Conservation (phyloP, 257 asterid species). For the Scutellaria minor region DNA sequence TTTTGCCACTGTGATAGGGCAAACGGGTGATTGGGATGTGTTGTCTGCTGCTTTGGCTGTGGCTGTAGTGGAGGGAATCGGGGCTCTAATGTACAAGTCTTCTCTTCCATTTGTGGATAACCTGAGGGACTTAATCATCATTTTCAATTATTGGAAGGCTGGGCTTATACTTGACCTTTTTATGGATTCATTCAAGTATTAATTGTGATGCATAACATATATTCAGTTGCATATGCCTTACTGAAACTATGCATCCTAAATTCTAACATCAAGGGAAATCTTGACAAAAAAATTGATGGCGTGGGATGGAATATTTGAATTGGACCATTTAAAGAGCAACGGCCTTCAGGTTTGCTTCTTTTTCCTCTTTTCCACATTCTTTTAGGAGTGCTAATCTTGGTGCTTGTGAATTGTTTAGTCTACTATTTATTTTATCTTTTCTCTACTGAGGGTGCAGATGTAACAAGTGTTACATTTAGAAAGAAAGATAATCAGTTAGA, state of each 20-base stretch:
- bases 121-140: conserved; percentile 52
- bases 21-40: conserved; percentile 98
- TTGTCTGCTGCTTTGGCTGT: conserved; percentile 89
- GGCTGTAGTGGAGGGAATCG: conserved; percentile 91
- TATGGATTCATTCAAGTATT: conserved; percentile 88
- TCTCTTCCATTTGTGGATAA: conserved; percentile 58
- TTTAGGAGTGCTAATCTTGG: neutral
- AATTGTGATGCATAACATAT: neutral
- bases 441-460: neutral
- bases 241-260: conserved; percentile 4
- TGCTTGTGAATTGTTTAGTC: conserved; percentile 2
- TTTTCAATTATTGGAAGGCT: conserved; percentile 90
- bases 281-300: conserved; percentile 41
- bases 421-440: neutral
- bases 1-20: conserved; percentile 92
- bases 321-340: conserved; percentile 46
- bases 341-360: conserved; percentile 50
- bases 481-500: conserved; percentile 14
- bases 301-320: conserved; percentile 43
- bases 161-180: conserved; percentile 90
- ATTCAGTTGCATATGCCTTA: conserved; percentile 13
- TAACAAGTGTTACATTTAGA: neutral
- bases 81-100: conserved; percentile 84
- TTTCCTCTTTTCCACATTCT: neutral
- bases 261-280: conserved; percentile 41